A percentile compares a stretch with the other conserved stretches of the same genome.
phyloP scores from a whole-genome alignment of 2,329 filamentous ascomycete genomes.

The Venturia asperata region DNA sequence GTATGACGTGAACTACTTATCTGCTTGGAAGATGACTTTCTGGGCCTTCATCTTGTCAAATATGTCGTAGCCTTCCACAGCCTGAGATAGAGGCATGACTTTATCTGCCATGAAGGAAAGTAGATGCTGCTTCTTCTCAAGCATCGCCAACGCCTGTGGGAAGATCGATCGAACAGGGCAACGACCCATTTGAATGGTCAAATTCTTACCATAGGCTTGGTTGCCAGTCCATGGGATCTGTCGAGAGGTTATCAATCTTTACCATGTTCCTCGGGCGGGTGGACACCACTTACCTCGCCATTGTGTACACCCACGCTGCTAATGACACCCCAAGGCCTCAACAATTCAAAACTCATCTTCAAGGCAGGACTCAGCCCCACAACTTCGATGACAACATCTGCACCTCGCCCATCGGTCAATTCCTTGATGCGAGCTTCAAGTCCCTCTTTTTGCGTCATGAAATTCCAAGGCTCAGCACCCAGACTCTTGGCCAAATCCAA shows the following conservation, averaged over 20 bases:
- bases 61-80: constrained; percentile 45
- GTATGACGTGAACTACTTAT: constrained; percentile 5
- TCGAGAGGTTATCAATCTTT: neutral
- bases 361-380: constrained; percentile 44
- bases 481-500: constrained; percentile 65
- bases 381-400: constrained; percentile 67
- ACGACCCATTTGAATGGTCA: constrained; percentile 44
- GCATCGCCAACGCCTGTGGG: constrained; percentile 38
- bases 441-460: constrained; percentile 48
- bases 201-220: constrained; percentile 45
- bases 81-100: constrained; percentile 44
- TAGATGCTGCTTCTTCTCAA: constrained; percentile 44
- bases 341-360: constrained; percentile 42
- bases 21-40: constrained; percentile 45
- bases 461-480: constrained; percentile 79
- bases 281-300: constrained; percentile 28
- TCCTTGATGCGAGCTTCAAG: constrained; percentile 56
- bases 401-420: constrained; percentile 70
- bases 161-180: constrained; percentile 47
- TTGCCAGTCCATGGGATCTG: constrained; percentile 42
- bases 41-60: constrained; percentile 49
- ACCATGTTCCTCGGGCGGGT: neutral
- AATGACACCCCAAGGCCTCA: constrained; percentile 44
- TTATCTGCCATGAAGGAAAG: constrained; percentile 48
- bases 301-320: constrained; percentile 45